These are phyloP conservation scores for Metschnikowia santaceciliae DNA, from an alignment of 805 yeast species.

Conservation along the genomic window DNA sequence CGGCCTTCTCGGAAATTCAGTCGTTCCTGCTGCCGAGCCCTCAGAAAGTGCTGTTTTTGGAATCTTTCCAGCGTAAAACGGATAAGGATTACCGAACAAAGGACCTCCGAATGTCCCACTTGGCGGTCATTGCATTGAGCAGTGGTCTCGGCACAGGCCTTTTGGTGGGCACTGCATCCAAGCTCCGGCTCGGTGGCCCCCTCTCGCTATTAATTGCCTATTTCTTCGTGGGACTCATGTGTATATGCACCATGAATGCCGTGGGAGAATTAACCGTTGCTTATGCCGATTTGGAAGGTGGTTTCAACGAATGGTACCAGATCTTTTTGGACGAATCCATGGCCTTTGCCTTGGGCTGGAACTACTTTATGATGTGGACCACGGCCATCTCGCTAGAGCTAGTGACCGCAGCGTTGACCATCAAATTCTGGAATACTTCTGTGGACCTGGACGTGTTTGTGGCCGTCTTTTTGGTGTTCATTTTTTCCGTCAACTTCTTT, in stretches of 20 bases:
- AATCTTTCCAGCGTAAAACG: conserved; percentile 15
- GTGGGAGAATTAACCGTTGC: conserved; percentile 55
- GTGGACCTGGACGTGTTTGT: conserved; percentile 58
- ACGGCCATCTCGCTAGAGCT: conserved; percentile 18
- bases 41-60: conserved; percentile 7
- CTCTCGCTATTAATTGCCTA: conserved; percentile 22
- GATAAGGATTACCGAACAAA: conserved; percentile 10
- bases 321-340: conserved; percentile 34
- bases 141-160: conserved; percentile 42
- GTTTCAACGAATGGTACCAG: conserved; percentile 25
- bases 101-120: conserved; percentile 23
- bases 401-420: conserved; percentile 40
- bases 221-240: conserved; percentile 24
- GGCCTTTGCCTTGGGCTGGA: conserved; percentile 38
- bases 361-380: conserved; percentile 31
- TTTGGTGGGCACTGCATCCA: conserved; percentile 36
- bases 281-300: conserved; percentile 46
- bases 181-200: conserved; percentile 26
- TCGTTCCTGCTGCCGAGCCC: conserved; percentile 4
- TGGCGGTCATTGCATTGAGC: conserved; percentile 31
- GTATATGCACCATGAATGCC: conserved; percentile 33
- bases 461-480: conserved; percentile 45
- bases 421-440: conserved; percentile 49
- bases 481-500: conserved; percentile 41
- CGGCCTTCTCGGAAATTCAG: conserved; percentile 10